Conservation (phyloP, 805 yeast genomes). For the Starmerella floricola region DNA sequence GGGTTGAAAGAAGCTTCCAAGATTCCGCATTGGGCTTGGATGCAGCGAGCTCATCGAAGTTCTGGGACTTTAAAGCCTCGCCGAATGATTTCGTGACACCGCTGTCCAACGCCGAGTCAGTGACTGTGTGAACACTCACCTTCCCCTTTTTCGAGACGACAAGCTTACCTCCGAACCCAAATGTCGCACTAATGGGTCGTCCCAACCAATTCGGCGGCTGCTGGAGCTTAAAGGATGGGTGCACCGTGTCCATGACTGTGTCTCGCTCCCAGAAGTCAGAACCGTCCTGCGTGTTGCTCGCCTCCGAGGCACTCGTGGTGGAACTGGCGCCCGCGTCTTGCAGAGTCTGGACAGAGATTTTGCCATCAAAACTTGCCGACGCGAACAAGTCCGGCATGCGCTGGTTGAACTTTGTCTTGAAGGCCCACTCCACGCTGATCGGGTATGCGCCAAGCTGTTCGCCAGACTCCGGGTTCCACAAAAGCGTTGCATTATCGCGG, state of each 20-base stretch:
- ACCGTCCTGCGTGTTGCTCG: conserved; percentile 33
- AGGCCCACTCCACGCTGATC: conserved; percentile 85
- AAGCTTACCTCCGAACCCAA: conserved; percentile 91
- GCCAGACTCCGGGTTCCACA: conserved; percentile 84
- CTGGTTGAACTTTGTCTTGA: conserved; percentile 80
- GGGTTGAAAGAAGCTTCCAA: conserved; percentile 28
- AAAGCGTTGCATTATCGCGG: conserved; percentile 70
- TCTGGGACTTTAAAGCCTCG: conserved; percentile 39
- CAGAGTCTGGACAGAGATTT: conserved; percentile 64
- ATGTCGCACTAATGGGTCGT: conserved; percentile 58
- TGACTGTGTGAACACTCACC: conserved; percentile 34
- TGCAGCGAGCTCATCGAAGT: conserved; percentile 24
- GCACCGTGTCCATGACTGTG: conserved; percentile 31
- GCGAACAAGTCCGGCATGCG: conserved; percentile 70
- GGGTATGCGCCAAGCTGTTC: conserved; percentile 75
- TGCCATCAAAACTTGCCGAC: conserved; percentile 62
- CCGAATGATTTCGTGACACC: conserved; percentile 32
- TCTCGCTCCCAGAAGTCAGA: conserved; percentile 69
- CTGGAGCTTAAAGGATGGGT: conserved; percentile 52
- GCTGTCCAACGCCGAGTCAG: conserved; percentile 20
- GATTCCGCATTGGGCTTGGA: conserved; percentile 26
- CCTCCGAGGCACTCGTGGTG: conserved; percentile 24
- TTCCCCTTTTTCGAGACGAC: conserved; percentile 37
- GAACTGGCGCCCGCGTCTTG: conserved; percentile 56
- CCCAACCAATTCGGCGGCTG: conserved; percentile 89